Evolutionary conservation across 1,284 basidiomycete genomes (phyloP).

Genomic region (Puccinia hordei): DNA sequence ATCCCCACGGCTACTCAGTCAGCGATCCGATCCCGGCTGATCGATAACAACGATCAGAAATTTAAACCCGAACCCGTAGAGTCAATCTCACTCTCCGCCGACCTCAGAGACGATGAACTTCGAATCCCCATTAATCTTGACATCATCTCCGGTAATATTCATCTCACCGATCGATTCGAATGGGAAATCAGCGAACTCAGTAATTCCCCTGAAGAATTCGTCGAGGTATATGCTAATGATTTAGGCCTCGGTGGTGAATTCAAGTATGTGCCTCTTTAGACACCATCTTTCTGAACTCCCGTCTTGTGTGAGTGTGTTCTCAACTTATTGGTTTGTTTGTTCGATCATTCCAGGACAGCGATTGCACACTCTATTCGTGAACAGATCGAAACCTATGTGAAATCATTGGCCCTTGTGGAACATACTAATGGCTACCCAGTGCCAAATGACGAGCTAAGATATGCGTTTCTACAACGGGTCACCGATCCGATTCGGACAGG

Average conservation of each 20-base stretch:
- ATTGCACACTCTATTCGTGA: conserved; percentile 95
- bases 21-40: conserved; percentile 14
- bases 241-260: conserved; percentile 90
- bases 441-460: conserved; percentile 87
- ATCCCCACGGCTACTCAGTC: background rate
- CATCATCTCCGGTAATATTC: conserved; percentile 89
- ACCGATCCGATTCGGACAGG: conserved; percentile 67
- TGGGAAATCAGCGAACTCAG: conserved; percentile 85
- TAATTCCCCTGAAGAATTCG: conserved; percentile 88
- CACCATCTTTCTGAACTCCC: too few relatives aligned
- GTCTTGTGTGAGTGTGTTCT: too few relatives aligned
- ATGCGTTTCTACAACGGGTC: conserved; percentile 81
- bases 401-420: conserved; percentile 86
- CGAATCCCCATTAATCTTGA: conserved; percentile 69
- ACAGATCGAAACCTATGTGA: conserved; percentile 87
- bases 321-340: too few relatives aligned
- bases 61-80: conserved; percentile 41
- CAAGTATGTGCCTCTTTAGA: conserved; percentile 71
- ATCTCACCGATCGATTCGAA: conserved; percentile 95
- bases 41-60: conserved; percentile 53
- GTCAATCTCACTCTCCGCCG: conserved; percentile 1
- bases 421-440: conserved; percentile 79
- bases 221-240: conserved; percentile 81
- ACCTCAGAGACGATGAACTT: conserved; percentile 53
- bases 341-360: conserved; percentile 73